These are phyloP conservation scores for Lentinula novae-zelandiae DNA, from an alignment of 1,284 basidiomycete genomes.

Conservation along the genomic window DNA sequence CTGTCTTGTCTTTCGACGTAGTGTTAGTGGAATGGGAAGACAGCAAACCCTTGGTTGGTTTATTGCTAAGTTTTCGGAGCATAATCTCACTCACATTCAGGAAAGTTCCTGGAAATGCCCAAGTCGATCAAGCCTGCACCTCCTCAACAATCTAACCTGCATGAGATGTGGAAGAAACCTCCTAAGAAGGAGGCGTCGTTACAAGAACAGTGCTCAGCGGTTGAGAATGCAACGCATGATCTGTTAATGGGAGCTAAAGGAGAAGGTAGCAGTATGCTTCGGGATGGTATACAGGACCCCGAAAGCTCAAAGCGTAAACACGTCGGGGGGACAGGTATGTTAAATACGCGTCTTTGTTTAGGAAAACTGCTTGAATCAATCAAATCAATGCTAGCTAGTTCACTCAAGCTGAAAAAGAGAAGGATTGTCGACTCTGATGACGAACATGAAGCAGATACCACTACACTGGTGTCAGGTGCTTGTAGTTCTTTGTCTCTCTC, in stretches of 20 bases:
- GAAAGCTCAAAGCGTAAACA: constrained; percentile 41
- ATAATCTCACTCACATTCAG: constrained; percentile 29
- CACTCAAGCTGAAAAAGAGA: constrained; percentile 47
- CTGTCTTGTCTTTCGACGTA: constrained; percentile 32
- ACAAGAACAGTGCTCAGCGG: constrained; percentile 20
- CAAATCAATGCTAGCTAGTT: constrained; percentile 15
- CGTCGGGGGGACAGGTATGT: constrained; percentile 17
- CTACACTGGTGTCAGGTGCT: neutral
- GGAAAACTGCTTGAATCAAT: neutral
- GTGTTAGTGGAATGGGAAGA: constrained; percentile 46
- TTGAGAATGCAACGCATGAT: constrained; percentile 22
- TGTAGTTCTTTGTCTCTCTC: neutral
- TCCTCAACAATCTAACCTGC: constrained; percentile 66
- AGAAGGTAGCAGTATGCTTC: constrained; percentile 16
- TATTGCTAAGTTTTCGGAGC: neutral
- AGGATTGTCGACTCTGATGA: constrained; percentile 66
- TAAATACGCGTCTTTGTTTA: neutral
- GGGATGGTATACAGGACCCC: constrained; percentile 17
- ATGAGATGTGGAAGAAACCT: constrained; percentile 63
- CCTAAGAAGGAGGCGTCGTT: constrained; percentile 20
- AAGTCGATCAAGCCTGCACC: constrained; percentile 55
- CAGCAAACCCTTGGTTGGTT: constrained; percentile 69
- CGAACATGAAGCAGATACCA: constrained; percentile 35
- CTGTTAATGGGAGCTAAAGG: constrained; percentile 30
- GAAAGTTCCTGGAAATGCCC: constrained; percentile 73